A percentile compares a stretch with the other conserved stretches of the same genome.
phyloP scores from a whole-genome alignment of 2,329 filamentous ascomycete genomes.

The Exophiala xenobiotica region DNA sequence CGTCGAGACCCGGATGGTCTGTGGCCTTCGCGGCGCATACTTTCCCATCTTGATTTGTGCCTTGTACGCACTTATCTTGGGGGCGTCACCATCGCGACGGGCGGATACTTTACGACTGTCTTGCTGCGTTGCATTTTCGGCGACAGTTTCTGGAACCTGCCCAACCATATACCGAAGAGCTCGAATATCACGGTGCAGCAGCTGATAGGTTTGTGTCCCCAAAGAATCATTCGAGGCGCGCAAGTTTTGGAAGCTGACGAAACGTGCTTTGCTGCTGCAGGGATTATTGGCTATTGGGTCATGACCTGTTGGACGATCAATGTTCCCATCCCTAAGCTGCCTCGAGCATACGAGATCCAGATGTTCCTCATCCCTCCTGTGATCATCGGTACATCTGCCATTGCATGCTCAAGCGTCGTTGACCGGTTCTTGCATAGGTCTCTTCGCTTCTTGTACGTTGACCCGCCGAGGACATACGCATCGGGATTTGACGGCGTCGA shows the following conservation, averaged over 20 bases:
- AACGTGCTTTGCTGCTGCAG: background rate
- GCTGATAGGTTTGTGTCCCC: slow-evolving; percentile 29
- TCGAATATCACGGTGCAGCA: slow-evolving; percentile 38
- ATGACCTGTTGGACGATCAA: slow-evolving; percentile 15
- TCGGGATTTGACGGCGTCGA: slow-evolving; percentile 7
- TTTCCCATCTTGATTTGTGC: slow-evolving; percentile 45
- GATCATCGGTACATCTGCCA: slow-evolving; percentile 17
- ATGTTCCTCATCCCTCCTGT: slow-evolving; percentile 11
- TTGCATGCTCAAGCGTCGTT: too few relatives aligned
- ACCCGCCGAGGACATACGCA: slow-evolving; percentile 16
- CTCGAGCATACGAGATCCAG: slow-evolving; percentile 14
- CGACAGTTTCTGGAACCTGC: slow-evolving; percentile 34
- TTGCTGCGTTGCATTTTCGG: slow-evolving; percentile 38
- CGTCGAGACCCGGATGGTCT: slow-evolving; percentile 38
- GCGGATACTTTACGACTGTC: slow-evolving; percentile 30
- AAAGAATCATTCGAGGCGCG: background rate
- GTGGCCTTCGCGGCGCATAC: slow-evolving; percentile 45
- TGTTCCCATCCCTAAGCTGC: slow-evolving; percentile 11
- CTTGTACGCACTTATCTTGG: slow-evolving; percentile 6
- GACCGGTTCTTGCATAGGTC: slow-evolving; percentile 5
- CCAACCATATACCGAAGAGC: slow-evolving; percentile 35
- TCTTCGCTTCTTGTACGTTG: slow-evolving; percentile 15
- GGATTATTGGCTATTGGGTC: slow-evolving; percentile 15
- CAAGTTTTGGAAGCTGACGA: slow-evolving; percentile 5
- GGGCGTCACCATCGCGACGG: slow-evolving; percentile 7